Evolutionary conservation across 805 yeast species (phyloP).

Genomic region (Candida andamanensis): DNA sequence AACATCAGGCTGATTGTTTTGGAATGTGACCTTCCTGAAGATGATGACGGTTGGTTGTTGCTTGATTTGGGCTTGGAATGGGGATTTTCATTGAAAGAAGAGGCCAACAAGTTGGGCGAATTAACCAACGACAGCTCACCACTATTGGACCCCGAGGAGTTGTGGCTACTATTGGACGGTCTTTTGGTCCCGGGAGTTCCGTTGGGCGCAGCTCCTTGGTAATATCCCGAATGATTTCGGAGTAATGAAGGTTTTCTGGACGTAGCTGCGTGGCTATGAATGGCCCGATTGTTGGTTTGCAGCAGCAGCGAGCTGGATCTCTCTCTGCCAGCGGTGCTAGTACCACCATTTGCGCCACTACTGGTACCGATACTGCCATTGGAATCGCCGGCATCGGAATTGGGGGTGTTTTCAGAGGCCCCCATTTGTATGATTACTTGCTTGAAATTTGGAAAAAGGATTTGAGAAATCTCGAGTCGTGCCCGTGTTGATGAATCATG

Average conservation of each 20-base stretch:
- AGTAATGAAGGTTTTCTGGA: conserved; percentile 12
- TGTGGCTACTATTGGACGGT: conserved; percentile 1
- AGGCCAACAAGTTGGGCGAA: conserved; percentile 7
- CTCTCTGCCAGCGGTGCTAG: conserved; percentile 1
- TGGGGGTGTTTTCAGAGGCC: neutral
- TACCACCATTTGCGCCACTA: neutral
- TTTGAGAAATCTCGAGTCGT: no score
- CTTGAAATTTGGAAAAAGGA: neutral
- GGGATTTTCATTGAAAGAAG: neutral
- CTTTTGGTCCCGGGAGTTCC: neutral
- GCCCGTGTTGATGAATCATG: no score
- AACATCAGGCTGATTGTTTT: conserved; percentile 12
- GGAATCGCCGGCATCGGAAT: no score
- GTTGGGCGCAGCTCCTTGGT: conserved; percentile 2
- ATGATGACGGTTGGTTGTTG: neutral
- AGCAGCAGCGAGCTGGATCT: conserved; percentile 4
- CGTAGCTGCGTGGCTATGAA: conserved; percentile 9
- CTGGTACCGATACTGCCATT: neutral
- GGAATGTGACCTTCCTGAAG: conserved; percentile 5
- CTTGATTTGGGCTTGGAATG: conserved; percentile 2
- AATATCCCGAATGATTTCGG: conserved; percentile 12
- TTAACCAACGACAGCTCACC: conserved; percentile 7
- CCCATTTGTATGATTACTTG: neutral
- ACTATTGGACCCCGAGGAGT: conserved; percentile 8
- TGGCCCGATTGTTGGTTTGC: conserved; percentile 1